phyloP scores from a whole-genome alignment of 805 yeast genomes.

The Blastobotrys terrestris region DNA sequence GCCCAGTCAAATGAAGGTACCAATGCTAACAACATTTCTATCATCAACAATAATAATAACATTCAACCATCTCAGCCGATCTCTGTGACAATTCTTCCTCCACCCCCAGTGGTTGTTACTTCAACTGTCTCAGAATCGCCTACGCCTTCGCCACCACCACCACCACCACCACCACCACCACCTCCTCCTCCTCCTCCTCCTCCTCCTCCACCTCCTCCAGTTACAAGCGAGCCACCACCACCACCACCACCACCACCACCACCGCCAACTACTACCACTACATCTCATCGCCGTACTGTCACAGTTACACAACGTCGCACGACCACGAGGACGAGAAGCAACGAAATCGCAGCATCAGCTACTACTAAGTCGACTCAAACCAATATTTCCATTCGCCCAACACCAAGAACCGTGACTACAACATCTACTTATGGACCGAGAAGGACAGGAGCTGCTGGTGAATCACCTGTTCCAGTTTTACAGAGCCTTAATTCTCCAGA shows the following conservation, averaged over 20 bases:
- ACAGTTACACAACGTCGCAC: neutral
- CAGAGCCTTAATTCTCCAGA: neutral
- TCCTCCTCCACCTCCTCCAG: slow-evolving; percentile 5
- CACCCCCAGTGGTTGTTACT: neutral
- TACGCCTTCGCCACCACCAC: slow-evolving; percentile 7
- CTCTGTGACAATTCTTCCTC: neutral
- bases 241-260: slow-evolving; percentile 10
- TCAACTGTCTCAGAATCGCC: neutral
- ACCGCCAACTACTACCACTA: slow-evolving; percentile 7
- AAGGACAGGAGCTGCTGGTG: neutral
- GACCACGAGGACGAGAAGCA: neutral
- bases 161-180: slow-evolving; percentile 11
- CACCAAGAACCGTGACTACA: neutral
- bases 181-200: slow-evolving; percentile 14
- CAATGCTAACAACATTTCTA: neutral
- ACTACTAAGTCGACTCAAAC: neutral
- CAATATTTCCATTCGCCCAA: neutral
- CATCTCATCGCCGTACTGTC: neutral
- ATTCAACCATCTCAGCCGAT: neutral
- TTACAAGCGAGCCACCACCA: slow-evolving; percentile 7
- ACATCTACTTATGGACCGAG: neutral
- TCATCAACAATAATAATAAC: neutral
- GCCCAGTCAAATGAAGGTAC: neutral
- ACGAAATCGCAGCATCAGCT: slow-evolving; percentile 3
- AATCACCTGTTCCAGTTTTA: slow-evolving; percentile 2